Percentiles rank a stretch among this genome's conserved stretches.
Conservation (phyloP, 2,329 filamentous ascomycete genomes). For the Coniochaeta ligniaria region DNA sequence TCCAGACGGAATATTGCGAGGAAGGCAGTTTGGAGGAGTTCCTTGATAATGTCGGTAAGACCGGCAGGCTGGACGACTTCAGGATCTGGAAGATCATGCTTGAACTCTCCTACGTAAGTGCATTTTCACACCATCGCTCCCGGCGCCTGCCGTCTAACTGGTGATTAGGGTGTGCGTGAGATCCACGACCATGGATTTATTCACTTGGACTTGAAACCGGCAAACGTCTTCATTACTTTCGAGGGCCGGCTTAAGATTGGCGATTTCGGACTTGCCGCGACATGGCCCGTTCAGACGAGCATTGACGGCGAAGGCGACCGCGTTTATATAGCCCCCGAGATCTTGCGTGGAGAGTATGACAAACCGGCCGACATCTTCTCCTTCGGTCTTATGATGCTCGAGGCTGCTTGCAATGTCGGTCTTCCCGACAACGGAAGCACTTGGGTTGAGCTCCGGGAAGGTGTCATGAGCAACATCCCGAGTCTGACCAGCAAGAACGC, state of each 20-base stretch:
- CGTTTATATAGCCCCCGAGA: conserved; percentile 92
- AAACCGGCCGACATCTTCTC: conserved; percentile 92
- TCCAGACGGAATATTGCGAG: conserved; percentile 95
- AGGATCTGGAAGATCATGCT: conserved; percentile 97
- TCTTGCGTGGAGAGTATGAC: conserved; percentile 78
- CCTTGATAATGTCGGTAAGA: conserved; percentile 71
- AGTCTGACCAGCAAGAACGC: conserved; percentile 77
- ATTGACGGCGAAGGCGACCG: conserved; percentile 92
- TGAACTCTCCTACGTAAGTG: conserved; percentile 71
- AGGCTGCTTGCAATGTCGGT: conserved; percentile 89
- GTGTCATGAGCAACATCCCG: conserved; percentile 82
- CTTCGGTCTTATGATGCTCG: conserved; percentile 86
- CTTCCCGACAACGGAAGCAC: conserved; percentile 87
- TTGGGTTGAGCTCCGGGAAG: conserved; percentile 84
- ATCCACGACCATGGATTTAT: conserved; percentile 86
- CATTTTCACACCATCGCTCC: neutral
- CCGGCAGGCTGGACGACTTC: conserved; percentile 89
- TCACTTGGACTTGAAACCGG: conserved; percentile 79
- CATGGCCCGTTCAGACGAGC: conserved; percentile 66
- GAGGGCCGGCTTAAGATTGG: conserved; percentile 79
- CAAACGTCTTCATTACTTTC: conserved; percentile 75
- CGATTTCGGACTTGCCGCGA: conserved; percentile 76
- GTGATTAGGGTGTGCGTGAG: conserved; percentile 69
- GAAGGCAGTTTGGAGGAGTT: conserved; percentile 87
- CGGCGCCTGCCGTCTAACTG: conserved; percentile 10